These are phyloP conservation scores for Suillus tomentosus DNA, from an alignment of 768 basidiomycete species.

Conservation along the genomic window DNA sequence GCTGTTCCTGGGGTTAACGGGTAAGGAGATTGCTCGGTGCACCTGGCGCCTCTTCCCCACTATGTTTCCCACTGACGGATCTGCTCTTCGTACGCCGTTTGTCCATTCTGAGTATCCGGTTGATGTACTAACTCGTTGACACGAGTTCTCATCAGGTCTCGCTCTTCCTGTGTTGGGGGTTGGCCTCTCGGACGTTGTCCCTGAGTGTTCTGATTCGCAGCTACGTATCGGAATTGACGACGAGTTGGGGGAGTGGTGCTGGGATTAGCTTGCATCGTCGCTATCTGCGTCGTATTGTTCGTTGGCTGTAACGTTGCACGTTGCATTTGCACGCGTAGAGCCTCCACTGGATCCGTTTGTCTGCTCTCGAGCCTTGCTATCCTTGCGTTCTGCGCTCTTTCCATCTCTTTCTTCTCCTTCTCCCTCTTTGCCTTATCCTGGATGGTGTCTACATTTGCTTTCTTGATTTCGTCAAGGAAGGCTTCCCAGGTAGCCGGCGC, in stretches of 20 bases:
- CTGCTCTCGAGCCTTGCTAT: neutral
- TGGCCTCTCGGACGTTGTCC: neutral
- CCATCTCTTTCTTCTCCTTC: neutral
- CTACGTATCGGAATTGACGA: too few species aligned
- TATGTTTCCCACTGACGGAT: neutral
- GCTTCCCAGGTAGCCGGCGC: neutral
- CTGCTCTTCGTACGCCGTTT: neutral
- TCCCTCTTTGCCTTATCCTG: neutral
- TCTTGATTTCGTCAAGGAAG: neutral
- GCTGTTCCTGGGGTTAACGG: neutral
- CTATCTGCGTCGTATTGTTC: too few species aligned
- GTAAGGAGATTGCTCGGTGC: neutral
- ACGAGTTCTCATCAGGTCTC: neutral
- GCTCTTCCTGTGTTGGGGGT: neutral
- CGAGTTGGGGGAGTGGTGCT: too few species aligned
- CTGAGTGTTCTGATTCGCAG: neutral
- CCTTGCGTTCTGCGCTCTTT: neutral
- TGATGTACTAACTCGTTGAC: neutral
- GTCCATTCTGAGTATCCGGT: rapidly evolving
- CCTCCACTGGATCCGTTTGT: neutral
- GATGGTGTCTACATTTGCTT: neutral
- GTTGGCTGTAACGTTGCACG: too few species aligned
- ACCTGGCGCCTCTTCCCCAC: neutral
- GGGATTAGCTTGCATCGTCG: too few species aligned
- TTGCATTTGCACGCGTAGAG: neutral